Percentiles rank a stretch among this genome's conserved stretches.
Evolutionary conservation across 495 filamentous ascomycete genomes (phyloP).

Genomic region (Neurospora tetraspora): DNA sequence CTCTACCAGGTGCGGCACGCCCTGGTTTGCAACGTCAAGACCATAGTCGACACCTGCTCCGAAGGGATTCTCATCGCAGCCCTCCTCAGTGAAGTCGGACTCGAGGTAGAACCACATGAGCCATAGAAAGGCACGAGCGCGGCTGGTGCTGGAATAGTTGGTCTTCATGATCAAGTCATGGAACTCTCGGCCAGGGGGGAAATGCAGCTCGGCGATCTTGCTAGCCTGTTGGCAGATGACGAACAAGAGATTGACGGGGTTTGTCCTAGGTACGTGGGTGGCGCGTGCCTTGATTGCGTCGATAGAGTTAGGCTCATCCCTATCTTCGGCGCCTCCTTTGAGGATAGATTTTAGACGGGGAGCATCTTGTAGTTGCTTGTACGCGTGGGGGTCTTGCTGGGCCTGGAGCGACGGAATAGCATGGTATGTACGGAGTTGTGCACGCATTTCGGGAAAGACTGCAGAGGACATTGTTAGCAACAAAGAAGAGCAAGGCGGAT

Average conservation of each 20-base stretch:
- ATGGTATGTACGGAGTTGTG: conserved; percentile 94
- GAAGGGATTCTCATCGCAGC: conserved; percentile 80
- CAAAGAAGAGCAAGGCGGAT: conserved; percentile 3
- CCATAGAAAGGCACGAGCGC: conserved; percentile 89
- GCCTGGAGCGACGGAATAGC: conserved; percentile 94
- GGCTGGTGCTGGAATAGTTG: conserved; percentile 68
- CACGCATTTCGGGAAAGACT: conserved; percentile 99
- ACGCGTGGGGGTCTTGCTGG: conserved; percentile 86
- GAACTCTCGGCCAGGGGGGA: conserved; percentile 77
- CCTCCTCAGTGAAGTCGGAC: conserved; percentile 79
- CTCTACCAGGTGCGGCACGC: conserved; percentile 69
- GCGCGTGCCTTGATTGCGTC: conserved; percentile 59
- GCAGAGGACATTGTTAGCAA: conserved; percentile 20
- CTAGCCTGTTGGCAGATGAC: conserved; percentile 84
- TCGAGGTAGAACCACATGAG: conserved; percentile 99
- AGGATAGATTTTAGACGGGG: conserved; percentile 93
- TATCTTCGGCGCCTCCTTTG: conserved; percentile 92
- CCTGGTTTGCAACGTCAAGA: conserved; percentile 55
- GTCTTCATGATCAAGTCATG: conserved; percentile 92
- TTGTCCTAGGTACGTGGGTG: conserved; percentile 65
- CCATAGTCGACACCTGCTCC: conserved; percentile 62
- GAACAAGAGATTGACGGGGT: conserved; percentile 95
- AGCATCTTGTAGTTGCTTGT: conserved; percentile 96
- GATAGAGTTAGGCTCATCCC: conserved; percentile 73
- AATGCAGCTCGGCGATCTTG: conserved; percentile 88